Evolutionary conservation across 2,329 filamentous ascomycete species (phyloP).

Genomic region (Allantophomopsis cytisporea): DNA sequence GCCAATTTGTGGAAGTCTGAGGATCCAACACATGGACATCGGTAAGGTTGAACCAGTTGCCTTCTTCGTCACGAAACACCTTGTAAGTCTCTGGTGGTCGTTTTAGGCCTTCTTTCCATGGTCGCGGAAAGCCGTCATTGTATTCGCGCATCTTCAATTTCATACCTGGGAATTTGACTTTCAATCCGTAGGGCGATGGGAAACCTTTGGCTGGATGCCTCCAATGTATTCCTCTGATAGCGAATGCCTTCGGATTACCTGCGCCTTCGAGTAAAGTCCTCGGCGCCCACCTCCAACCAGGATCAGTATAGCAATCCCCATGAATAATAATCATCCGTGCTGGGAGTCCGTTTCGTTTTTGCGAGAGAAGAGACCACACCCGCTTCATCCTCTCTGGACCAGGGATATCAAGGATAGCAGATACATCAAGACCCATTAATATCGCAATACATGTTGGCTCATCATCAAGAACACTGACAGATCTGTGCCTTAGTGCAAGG

Average conservation of each 20-base stretch:
- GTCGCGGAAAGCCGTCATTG: neutral
- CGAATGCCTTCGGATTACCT: too few relatives aligned
- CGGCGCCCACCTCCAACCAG: slow-evolving; percentile 17
- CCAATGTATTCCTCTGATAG: too few relatives aligned
- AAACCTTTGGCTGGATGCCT: too few relatives aligned
- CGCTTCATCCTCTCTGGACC: slow-evolving; percentile 10
- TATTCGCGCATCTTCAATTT: neutral
- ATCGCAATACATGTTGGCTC: slow-evolving; percentile 18
- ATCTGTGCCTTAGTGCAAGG: slow-evolving; percentile 14
- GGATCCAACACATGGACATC: neutral
- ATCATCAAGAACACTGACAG: slow-evolving; percentile 16
- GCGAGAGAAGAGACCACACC: slow-evolving; percentile 11
- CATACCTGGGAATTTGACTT: neutral
- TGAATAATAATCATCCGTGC: slow-evolving; percentile 11
- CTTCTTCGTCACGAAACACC: neutral
- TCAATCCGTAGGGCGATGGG: neutral
- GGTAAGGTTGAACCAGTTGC: neutral
- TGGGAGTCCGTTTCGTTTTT: slow-evolving; percentile 7
- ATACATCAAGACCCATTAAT: slow-evolving; percentile 12
- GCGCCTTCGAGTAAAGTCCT: too few relatives aligned
- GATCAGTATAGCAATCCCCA: slow-evolving; percentile 9
- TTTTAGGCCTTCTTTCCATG: neutral
- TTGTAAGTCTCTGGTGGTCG: neutral
- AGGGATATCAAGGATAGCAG: slow-evolving; percentile 5
- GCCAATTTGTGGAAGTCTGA: neutral